phyloP scores from a whole-genome alignment of 164 flowering plant species.

The Nelumbo lutea region DNA sequence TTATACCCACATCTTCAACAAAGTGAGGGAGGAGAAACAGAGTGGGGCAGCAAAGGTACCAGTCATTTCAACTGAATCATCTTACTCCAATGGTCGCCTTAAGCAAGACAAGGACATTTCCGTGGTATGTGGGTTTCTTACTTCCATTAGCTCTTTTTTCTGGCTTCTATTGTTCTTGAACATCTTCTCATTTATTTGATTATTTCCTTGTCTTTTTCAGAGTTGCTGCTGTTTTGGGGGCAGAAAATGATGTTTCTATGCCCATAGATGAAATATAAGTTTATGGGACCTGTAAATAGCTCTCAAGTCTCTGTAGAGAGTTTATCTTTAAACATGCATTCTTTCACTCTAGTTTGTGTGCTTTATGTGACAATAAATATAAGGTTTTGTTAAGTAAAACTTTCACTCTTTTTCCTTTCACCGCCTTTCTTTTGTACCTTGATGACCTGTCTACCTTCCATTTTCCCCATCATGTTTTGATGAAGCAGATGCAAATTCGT shows the following conservation, averaged over 20 bases:
- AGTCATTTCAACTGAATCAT: constrained; percentile 15
- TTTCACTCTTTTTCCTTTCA: neutral
- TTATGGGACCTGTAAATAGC: constrained; percentile 27
- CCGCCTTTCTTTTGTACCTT: neutral
- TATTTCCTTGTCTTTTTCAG: constrained; percentile 23
- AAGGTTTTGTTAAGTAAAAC: constrained; percentile 2
- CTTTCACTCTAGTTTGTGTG: constrained; percentile 14
- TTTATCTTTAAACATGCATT: constrained; percentile 17
- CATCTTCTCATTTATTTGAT: neutral
- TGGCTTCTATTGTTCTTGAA: neutral
- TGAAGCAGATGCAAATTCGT: neutral
- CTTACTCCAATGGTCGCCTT: constrained; percentile 11
- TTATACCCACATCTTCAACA: constrained; percentile 69
- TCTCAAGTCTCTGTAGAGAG: constrained; percentile 17
- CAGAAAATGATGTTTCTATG: constrained; percentile 24
- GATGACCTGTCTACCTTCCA: neutral
- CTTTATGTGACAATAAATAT: constrained; percentile 14
- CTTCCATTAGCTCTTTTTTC: neutral
- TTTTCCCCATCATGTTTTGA: neutral
- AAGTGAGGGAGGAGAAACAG: constrained; percentile 69
- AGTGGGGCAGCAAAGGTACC: constrained; percentile 28
- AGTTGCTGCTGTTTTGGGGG: constrained; percentile 43
- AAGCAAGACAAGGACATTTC: constrained; percentile 10
- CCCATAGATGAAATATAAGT: neutral
- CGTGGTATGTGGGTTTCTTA: constrained; percentile 20